Conservation (phyloP, 1,284 basidiomycete genomes). For the Cutaneotrichosporon sp. region DNA sequence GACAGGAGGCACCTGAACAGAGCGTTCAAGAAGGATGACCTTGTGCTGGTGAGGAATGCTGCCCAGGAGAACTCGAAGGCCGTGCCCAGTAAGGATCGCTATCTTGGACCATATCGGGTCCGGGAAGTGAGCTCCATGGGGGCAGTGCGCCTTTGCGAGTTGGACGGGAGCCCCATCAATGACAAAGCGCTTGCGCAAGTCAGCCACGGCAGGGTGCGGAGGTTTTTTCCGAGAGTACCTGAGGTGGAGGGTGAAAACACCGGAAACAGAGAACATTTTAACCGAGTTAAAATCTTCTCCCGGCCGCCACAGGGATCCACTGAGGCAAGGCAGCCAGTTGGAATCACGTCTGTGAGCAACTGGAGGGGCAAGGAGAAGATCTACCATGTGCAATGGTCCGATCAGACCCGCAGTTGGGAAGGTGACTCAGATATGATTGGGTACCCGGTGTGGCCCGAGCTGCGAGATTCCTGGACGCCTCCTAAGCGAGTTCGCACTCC, state of each 20-base stretch:
- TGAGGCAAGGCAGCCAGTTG: too few relatives aligned
- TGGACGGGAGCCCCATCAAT: slow-evolving; percentile 7
- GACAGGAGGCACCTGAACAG: background rate
- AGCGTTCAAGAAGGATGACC: background rate
- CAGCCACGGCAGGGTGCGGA: slow-evolving; percentile 1
- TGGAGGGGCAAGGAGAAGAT: too few relatives aligned
- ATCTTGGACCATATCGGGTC: slow-evolving; percentile 4
- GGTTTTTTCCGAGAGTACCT: background rate
- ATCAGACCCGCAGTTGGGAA: too few relatives aligned
- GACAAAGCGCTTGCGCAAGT: background rate
- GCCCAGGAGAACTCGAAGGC: background rate
- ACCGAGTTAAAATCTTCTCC: too few relatives aligned
- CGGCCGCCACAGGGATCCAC: too few relatives aligned
- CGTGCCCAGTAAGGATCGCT: background rate
- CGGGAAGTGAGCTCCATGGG: background rate
- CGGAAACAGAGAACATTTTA: background rate
- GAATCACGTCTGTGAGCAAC: too few relatives aligned
- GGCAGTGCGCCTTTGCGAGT: background rate
- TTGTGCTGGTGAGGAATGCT: slow-evolving; percentile 10
- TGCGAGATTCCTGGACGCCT: too few relatives aligned
- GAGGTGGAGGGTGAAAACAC: too few relatives aligned
- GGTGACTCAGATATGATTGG: too few relatives aligned
- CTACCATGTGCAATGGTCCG: too few relatives aligned
- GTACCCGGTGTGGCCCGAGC: too few relatives aligned
- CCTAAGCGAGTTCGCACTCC: too few relatives aligned